phyloP scores from a whole-genome alignment of 1,284 basidiomycete species.

The Kalmanozyma brasiliensis region DNA sequence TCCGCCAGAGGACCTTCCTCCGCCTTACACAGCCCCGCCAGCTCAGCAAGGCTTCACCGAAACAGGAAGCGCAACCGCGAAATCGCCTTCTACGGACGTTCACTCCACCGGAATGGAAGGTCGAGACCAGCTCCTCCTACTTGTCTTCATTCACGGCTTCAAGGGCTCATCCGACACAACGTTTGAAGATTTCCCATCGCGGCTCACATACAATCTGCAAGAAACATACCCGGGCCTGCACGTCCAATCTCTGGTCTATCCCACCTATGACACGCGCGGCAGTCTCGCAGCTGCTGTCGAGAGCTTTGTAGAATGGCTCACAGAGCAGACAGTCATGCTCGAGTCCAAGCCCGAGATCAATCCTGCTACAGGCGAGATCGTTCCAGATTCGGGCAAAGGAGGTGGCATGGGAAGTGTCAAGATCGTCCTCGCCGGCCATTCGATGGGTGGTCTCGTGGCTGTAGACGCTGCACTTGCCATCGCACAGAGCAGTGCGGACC shows the following conservation, averaged over 20 bases:
- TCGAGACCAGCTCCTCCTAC: conserved; percentile 42
- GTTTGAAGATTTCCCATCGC: conserved; percentile 79
- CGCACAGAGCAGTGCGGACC: conserved; percentile 20
- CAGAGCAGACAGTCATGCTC: conserved; percentile 83
- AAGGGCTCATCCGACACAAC: conserved; percentile 79
- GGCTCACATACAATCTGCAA: conserved; percentile 79
- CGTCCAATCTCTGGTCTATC: conserved; percentile 83
- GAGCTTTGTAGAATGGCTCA: conserved; percentile 43
- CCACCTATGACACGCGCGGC: conserved; percentile 81
- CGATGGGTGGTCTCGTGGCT: conserved; percentile 72
- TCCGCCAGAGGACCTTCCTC: conserved; percentile 15
- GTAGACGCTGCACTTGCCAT: conserved; percentile 78
- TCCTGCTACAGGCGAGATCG: conserved; percentile 27
- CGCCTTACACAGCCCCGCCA: conserved; percentile 8
- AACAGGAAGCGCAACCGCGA: neutral
- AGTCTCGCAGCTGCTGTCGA: conserved; percentile 54
- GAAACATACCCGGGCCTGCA: conserved; percentile 71
- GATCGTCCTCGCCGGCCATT: conserved; percentile 90
- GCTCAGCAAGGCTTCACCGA: conserved; percentile 18
- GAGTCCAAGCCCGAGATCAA: conserved; percentile 71
- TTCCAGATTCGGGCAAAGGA: conserved; percentile 38
- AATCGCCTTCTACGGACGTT: conserved; percentile 1
- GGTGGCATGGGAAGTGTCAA: conserved; percentile 67
- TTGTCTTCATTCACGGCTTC: conserved; percentile 69
- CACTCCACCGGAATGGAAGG: conserved; percentile 36